Base-by-base conservation (phyloP, 1,139 yeast genomes). In the Suhomyces bokatorum region DNA sequence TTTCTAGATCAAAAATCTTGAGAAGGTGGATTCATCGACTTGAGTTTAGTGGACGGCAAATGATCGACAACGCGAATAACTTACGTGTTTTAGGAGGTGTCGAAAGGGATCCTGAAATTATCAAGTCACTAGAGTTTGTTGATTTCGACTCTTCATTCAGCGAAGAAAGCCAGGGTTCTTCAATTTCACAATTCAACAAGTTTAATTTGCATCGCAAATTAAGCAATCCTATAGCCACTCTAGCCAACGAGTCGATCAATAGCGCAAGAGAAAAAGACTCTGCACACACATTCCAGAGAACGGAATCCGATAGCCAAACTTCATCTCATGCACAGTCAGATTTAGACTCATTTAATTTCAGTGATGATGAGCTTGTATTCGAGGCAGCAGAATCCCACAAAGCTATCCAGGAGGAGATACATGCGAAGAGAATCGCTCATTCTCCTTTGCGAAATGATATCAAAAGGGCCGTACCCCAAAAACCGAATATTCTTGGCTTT, bases 131-230 rank as follows among this genome's bases (percentile, higher is more conserved):
- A 11, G 52, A 49, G 14, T 34, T 37, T 12, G 39, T 50, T 4
- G 52, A 51, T 32, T 51, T 51, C 33, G 47, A 46, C 37, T 47
- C 53, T n/a, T 51, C 54, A 6, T 50, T 49, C 17, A 42, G 47
- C 20, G 50, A 49, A 27, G 44, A 40, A 14, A 45, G 45, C 20
- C 45, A 42, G 30, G 36, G 37, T 11, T 5, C 33, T 8, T 12
- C n/a, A 32, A 16, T 13, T 20, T 20, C 32, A 33, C n/a, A 27
- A 3, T 39, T 32, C 10, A 27, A 15, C n/a, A 22, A 26, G n/a
- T 26, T 3, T 7, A 26, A 4, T 3, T 26, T 26, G 29, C 12
- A 26, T 26, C 29, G 29, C 12, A 26, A 26, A 10, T 26, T 26
- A 12, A 26, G 6, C 12, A 26, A 11, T 26, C 29, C 29, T 4